These are phyloP conservation scores for Gomphus sp. DNA, from an alignment of 1,284 basidiomycete species.

Conservation along the genomic window DNA sequence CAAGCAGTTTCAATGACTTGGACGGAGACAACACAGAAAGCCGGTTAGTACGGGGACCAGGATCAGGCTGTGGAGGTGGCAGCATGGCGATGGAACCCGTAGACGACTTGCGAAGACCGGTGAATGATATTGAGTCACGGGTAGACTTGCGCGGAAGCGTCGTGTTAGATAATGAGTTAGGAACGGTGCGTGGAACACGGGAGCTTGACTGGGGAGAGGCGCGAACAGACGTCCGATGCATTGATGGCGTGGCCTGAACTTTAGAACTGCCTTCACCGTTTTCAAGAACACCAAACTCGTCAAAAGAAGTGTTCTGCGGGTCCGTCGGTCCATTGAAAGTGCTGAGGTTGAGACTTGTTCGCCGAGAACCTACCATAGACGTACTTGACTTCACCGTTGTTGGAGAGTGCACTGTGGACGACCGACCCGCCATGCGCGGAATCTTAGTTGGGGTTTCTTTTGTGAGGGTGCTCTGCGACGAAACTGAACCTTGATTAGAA, in stretches of 20 bases:
- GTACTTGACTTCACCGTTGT: slow-evolving; percentile 43
- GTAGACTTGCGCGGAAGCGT: slow-evolving; percentile 48
- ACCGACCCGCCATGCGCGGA: slow-evolving; percentile 79
- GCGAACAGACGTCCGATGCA: slow-evolving; percentile 40
- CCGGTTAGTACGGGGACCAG: slow-evolving; percentile 42
- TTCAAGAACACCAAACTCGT: slow-evolving; percentile 76
- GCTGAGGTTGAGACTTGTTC: slow-evolving; percentile 50
- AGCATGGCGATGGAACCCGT: slow-evolving; percentile 56
- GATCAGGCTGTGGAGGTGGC: slow-evolving; percentile 17
- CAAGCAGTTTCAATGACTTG: slow-evolving; percentile 69
- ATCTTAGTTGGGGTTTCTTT: slow-evolving; percentile 92
- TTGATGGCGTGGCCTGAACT: slow-evolving; percentile 22
- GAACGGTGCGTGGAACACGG: slow-evolving; percentile 58
- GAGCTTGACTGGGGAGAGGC: slow-evolving; percentile 48
- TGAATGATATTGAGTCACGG: slow-evolving; percentile 69
- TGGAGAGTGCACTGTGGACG: slow-evolving; percentile 58
- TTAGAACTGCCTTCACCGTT: slow-evolving; percentile 36
- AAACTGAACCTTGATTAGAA: slow-evolving; percentile 40
- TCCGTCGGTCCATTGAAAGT: slow-evolving; percentile 38
- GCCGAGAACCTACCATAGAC: slow-evolving; percentile 41
- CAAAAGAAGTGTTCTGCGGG: slow-evolving; percentile 46
- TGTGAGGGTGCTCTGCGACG: slow-evolving; percentile 22
- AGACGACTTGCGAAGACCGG: slow-evolving; percentile 68
- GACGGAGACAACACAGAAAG: slow-evolving; percentile 77
- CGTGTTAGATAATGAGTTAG: slow-evolving; percentile 34